phyloP scores from a whole-genome alignment of 116 monocot species.

The Posidonia oceanica region DNA sequence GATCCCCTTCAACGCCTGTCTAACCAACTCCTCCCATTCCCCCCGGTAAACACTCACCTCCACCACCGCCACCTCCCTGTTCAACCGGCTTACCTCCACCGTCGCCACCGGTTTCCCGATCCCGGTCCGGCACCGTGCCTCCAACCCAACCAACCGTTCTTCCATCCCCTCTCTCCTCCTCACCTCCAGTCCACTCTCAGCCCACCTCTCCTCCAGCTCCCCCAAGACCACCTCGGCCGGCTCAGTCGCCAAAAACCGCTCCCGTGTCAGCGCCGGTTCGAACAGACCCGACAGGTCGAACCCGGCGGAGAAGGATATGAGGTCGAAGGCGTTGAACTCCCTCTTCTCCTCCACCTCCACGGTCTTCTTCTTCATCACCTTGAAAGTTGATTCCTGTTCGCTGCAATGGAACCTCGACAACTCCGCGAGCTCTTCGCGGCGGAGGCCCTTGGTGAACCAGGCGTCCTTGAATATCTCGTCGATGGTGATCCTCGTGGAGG shows the following conservation, averaged over 20 bases:
- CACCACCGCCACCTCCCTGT: not conserved
- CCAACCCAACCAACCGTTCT: not conserved
- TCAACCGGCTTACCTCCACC: not conserved
- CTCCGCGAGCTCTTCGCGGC: not conserved
- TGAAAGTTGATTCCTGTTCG: not conserved
- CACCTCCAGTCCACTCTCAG: not conserved
- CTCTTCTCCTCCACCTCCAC: conserved; percentile 1
- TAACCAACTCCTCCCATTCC: not conserved
- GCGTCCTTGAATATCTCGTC: conserved; percentile 5
- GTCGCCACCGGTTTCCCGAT: not conserved
- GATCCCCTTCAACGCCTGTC: not conserved
- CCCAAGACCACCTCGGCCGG: not conserved
- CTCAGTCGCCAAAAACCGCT: conserved; percentile 1
- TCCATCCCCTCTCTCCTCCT: not conserved
- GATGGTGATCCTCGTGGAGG: conserved; percentile 8
- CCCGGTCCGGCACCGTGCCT: not conserved
- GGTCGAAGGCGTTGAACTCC: conserved; percentile 38
- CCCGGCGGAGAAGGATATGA: conserved; percentile 28
- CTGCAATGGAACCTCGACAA: conserved; percentile 1
- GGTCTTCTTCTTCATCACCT: not conserved
- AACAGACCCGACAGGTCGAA: conserved; percentile 37
- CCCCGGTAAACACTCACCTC: not conserved
- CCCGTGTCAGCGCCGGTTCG: conserved; percentile 4
- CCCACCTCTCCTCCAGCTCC: conserved; percentile 1
- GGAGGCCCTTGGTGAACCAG: conserved; percentile 32